phyloP scores from a whole-genome alignment of 805 yeast species.

The Candida michaelii region DNA sequence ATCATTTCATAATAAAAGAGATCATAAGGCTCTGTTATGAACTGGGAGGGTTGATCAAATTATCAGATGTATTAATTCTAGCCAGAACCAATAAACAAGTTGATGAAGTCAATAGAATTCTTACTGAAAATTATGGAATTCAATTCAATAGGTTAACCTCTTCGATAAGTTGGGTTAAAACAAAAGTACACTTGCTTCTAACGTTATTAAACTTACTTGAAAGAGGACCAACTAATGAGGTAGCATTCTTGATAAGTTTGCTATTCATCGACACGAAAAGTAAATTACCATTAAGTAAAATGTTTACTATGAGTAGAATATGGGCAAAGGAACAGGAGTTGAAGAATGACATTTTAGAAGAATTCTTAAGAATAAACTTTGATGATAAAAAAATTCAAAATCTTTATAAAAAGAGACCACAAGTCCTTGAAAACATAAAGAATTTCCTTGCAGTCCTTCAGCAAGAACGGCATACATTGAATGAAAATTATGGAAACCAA shows the following conservation, averaged over 20 bases:
- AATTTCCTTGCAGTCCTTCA: constrained; percentile 18
- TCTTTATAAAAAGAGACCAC: constrained; percentile 5
- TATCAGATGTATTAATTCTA: constrained; percentile 53
- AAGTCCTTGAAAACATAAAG: constrained; percentile 4
- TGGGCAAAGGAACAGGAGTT: constrained; percentile 13
- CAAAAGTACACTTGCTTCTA: constrained; percentile 43
- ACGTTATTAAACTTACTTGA: constrained; percentile 48
- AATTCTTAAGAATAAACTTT: constrained; percentile 21
- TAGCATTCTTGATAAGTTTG: constrained; percentile 30
- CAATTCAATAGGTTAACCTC: constrained; percentile 43
- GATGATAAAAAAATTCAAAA: constrained; percentile 6
- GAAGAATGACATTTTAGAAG: constrained; percentile 13
- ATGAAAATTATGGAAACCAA: constrained; percentile 16
- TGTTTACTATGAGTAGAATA: constrained; percentile 23
- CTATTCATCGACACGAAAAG: constrained; percentile 23
- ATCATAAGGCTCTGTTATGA: constrained; percentile 39
- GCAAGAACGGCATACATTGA: constrained; percentile 13
- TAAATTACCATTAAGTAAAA: constrained; percentile 24
- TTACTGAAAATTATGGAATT: constrained; percentile 40
- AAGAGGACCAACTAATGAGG: constrained; percentile 31
- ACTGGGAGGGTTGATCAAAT: constrained; percentile 43
- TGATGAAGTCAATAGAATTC: constrained; percentile 33
- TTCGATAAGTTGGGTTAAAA: constrained; percentile 53
- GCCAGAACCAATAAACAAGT: constrained; percentile 54
- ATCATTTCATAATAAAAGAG: constrained; percentile 45